Percentiles rank a stretch among this genome's conserved stretches.
Conservation (phyloP, 345 rosid species). For the Euphorbia tirucalli region DNA sequence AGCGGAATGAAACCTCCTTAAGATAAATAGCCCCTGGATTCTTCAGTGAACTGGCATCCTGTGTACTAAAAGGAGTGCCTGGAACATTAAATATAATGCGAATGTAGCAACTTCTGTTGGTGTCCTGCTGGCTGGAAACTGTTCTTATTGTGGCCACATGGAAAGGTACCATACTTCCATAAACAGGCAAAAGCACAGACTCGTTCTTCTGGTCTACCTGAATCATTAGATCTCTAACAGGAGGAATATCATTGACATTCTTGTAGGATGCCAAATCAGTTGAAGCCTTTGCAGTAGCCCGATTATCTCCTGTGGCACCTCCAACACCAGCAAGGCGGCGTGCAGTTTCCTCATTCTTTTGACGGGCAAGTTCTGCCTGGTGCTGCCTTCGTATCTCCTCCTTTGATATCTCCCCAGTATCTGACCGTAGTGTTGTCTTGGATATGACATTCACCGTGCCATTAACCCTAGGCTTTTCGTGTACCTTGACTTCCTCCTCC, state of each 20-base stretch:
- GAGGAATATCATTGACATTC: slow-evolving; percentile 79
- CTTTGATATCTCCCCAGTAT: slow-evolving; percentile 80
- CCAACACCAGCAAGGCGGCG: slow-evolving; percentile 90
- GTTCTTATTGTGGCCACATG: slow-evolving; percentile 89
- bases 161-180: slow-evolving; percentile 90
- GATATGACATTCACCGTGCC: slow-evolving; percentile 41
- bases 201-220: slow-evolving; percentile 88
- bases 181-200: slow-evolving; percentile 77
- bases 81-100: slow-evolving; percentile 84
- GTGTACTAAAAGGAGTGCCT: slow-evolving; percentile 78
- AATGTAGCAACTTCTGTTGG: slow-evolving; percentile 73
- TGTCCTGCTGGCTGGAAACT: slow-evolving; percentile 86
- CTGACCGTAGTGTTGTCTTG: slow-evolving; percentile 84
- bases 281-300: slow-evolving; percentile 50
- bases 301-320: slow-evolving; percentile 53
- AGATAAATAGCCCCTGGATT: slow-evolving; percentile 68
- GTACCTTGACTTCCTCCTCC: slow-evolving; percentile 55
- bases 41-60: slow-evolving; percentile 60
- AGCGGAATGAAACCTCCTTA: slow-evolving; percentile 84
- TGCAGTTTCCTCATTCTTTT: slow-evolving; percentile 95
- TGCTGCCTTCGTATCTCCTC: slow-evolving; percentile 98
- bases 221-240: slow-evolving; percentile 68
- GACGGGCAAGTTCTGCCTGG: slow-evolving; percentile 98
- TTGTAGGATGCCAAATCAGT: slow-evolving; percentile 82
- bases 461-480: slow-evolving; percentile 35